Conservation (phyloP, 2,329 filamentous ascomycete genomes). For the Chrysoporthe austroafricana region DNA sequence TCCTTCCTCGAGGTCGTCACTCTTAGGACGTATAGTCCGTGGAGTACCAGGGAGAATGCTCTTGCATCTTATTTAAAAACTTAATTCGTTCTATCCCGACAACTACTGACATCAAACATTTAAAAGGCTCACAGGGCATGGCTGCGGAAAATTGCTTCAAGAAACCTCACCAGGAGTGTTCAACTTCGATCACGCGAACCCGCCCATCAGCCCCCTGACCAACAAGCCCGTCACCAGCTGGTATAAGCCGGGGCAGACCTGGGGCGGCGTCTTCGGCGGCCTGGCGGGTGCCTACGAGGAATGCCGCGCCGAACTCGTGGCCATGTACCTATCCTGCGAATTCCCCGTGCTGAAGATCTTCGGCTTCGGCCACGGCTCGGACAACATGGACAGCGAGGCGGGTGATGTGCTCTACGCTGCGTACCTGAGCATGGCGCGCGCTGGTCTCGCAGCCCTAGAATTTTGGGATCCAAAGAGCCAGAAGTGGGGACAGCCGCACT, state of each 20-base stretch:
- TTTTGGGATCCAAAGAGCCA: conserved; percentile 91
- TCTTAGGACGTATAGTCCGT: neutral
- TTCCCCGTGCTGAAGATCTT: conserved; percentile 90
- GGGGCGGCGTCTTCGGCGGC: conserved; percentile 88
- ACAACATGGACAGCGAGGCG: conserved; percentile 74
- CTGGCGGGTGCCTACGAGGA: conserved; percentile 91
- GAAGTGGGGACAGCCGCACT: conserved; percentile 94
- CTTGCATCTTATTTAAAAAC: neutral
- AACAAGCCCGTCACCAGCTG: conserved; percentile 78
- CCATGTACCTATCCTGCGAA: conserved; percentile 87
- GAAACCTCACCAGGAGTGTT: conserved; percentile 80
- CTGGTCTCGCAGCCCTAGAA: conserved; percentile 86
- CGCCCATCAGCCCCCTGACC: conserved; percentile 79
- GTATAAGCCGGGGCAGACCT: conserved; percentile 96
- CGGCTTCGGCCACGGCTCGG: conserved; percentile 78
- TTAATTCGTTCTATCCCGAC: neutral
- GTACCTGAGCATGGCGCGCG: conserved; percentile 92
- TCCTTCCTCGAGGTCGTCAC: neutral
- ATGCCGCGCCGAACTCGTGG: conserved; percentile 91
- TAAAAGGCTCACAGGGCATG: conserved; percentile 69
- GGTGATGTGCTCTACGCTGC: conserved; percentile 86
- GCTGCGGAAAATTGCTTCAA: conserved; percentile 90
- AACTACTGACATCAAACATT: neutral
- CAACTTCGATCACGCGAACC: conserved; percentile 86
- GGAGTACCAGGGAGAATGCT: neutral